These are phyloP conservation scores for Cladophialophora exuberans DNA, from an alignment of 2,329 filamentous ascomycete species.

Conservation along the genomic window DNA sequence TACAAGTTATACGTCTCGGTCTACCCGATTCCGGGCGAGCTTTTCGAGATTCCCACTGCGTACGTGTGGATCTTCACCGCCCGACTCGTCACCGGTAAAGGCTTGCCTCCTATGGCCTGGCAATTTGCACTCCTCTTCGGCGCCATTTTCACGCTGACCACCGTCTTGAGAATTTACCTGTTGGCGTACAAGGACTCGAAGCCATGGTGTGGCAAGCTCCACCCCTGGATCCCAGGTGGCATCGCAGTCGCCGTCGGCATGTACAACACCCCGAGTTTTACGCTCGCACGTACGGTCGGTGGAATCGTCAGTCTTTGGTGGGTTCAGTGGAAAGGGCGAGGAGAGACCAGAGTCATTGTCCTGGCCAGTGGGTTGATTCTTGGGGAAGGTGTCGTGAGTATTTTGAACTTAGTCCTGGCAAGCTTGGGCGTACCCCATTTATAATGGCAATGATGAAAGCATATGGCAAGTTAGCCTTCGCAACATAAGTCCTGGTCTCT, in stretches of 20 bases:
- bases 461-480: background rate
- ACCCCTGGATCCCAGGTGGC: conserved; percentile 76
- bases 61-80: conserved; percentile 99
- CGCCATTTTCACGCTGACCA: conserved; percentile 71
- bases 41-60: conserved; percentile 92
- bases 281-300: conserved; percentile 81
- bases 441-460: conserved; percentile 38
- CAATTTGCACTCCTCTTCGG: conserved; percentile 79
- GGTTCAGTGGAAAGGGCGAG: conserved; percentile 57
- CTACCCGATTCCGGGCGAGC: conserved; percentile 81
- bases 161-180: conserved; percentile 65
- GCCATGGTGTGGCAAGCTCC: conserved; percentile 28
- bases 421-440: conserved; percentile 76
- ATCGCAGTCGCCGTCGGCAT: conserved; percentile 97
- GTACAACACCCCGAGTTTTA: conserved; percentile 97
- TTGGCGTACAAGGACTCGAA: conserved; percentile 26
- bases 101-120: conserved; percentile 79
- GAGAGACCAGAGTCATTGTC: conserved; percentile 74
- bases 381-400: conserved; percentile 88
- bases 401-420: conserved; percentile 83
- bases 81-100: conserved; percentile 85
- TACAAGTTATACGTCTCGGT: conserved; percentile 90
- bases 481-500: too few relatives aligned
- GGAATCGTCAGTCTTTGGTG: conserved; percentile 80
- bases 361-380: conserved; percentile 87